Conservation (phyloP, 768 basidiomycete genomes). For the Panaeolus cyanescens region DNA sequence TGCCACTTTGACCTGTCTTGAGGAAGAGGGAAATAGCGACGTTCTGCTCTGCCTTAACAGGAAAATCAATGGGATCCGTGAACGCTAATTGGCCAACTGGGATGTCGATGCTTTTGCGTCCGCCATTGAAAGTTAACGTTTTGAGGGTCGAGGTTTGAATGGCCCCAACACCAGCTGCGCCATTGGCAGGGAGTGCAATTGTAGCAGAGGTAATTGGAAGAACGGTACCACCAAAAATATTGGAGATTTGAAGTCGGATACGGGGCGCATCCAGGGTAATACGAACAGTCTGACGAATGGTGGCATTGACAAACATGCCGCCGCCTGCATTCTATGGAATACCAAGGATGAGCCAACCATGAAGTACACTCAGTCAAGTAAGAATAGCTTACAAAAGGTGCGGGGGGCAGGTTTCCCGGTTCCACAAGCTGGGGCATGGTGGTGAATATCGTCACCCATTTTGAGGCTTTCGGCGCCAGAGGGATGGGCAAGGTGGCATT, state of each 20-base stretch:
- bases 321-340: conserved; percentile 13
- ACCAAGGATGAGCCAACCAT: background rate
- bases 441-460: conserved; percentile 9
- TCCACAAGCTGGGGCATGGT: conserved; percentile 44
- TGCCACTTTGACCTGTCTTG: conserved; percentile 39
- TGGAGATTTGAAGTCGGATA: conserved; percentile 49
- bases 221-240: conserved; percentile 45
- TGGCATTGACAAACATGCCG: conserved; percentile 44
- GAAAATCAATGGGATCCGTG: conserved; percentile 46
- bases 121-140: conserved; percentile 43
- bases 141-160: conserved; percentile 36
- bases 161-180: conserved; percentile 35
- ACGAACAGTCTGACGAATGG: conserved; percentile 51
- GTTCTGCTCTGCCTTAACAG: conserved; percentile 36
- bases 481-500: background rate
- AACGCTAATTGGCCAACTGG: conserved; percentile 47
- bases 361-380: background rate
- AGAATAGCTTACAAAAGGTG: conserved; percentile 28
- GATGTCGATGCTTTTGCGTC: conserved; percentile 36
- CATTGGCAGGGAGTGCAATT: conserved; percentile 39
- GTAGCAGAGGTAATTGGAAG: conserved; percentile 47
- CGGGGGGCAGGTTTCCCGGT: conserved; percentile 32
- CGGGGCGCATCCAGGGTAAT: conserved; percentile 38
- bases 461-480: background rate
- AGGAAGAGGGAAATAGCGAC: conserved; percentile 44